These are phyloP conservation scores for Fomitopsis pinicola DNA, from an alignment of 1,284 basidiomycete species.

Conservation along the genomic window DNA sequence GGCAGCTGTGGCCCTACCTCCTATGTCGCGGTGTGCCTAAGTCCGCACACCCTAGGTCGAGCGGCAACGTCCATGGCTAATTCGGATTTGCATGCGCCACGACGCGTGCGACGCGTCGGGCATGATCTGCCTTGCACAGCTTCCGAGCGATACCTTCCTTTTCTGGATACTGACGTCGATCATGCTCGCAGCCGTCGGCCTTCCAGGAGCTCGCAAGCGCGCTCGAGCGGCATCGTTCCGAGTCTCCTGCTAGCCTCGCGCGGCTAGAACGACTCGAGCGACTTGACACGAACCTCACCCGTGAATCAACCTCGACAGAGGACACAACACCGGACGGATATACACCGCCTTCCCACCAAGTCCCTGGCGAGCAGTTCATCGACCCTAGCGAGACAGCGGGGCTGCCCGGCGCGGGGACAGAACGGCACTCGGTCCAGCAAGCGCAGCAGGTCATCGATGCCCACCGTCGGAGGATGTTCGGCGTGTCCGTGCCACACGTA, in stretches of 20 bases:
- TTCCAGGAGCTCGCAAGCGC: conserved; percentile 46
- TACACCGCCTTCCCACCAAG: conserved; percentile 14
- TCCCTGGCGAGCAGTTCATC: conserved; percentile 29
- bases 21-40: background rate
- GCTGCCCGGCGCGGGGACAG: conserved; percentile 28
- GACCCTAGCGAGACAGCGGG: conserved; percentile 30
- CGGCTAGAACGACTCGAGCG: conserved; percentile 6
- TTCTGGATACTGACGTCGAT: background rate
- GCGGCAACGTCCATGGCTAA: background rate
- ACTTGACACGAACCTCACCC: conserved; percentile 13
- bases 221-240: conserved; percentile 34
- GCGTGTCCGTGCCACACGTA: conserved; percentile 3
- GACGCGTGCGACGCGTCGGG: background rate
- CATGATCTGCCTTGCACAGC: background rate
- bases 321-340: background rate
- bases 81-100: background rate
- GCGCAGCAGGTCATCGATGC: conserved; percentile 20
- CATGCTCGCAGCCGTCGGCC: conserved; percentile 37
- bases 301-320: conserved; percentile 12
- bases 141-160: background rate
- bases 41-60: background rate
- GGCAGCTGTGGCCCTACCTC: background rate
- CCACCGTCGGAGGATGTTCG: conserved; percentile 21
- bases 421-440: conserved; percentile 21
- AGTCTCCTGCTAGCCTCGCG: conserved; percentile 15